These are phyloP conservation scores for Lepiota venenata DNA, from an alignment of 768 basidiomycete genomes.

Conservation along the genomic window DNA sequence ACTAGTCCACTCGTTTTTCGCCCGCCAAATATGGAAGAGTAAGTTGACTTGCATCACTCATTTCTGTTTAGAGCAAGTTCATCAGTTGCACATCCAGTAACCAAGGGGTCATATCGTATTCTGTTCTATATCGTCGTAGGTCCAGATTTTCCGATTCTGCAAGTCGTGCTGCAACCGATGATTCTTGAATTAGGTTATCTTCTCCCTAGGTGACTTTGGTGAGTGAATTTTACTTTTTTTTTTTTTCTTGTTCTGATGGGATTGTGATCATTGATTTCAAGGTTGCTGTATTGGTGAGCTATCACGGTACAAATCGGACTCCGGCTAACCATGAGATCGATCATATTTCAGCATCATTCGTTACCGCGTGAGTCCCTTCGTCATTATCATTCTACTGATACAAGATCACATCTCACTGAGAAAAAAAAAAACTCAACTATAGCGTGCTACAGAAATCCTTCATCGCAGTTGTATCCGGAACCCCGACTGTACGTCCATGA, in stretches of 20 bases:
- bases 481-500: neutral
- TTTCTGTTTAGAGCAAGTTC: neutral
- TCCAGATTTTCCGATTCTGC: neutral
- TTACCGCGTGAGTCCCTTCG: neutral
- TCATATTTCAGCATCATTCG: neutral
- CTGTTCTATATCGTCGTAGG: neutral
- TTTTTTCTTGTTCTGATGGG: no score
- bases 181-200: neutral
- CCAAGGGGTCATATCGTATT: neutral
- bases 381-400: neutral
- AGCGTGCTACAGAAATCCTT: neutral
- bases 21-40: neutral
- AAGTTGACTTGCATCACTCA: neutral
- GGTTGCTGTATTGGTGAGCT: neutral
- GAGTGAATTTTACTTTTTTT: neutral
- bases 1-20: slow-evolving; percentile 1
- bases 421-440: no score
- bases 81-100: neutral
- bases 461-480: neutral
- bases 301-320: no score
- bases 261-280: neutral
- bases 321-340: neutral
- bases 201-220: neutral
- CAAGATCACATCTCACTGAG: neutral
- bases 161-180: neutral